Conservation (phyloP, 345 rosid species). For the Brassica carinata region DNA sequence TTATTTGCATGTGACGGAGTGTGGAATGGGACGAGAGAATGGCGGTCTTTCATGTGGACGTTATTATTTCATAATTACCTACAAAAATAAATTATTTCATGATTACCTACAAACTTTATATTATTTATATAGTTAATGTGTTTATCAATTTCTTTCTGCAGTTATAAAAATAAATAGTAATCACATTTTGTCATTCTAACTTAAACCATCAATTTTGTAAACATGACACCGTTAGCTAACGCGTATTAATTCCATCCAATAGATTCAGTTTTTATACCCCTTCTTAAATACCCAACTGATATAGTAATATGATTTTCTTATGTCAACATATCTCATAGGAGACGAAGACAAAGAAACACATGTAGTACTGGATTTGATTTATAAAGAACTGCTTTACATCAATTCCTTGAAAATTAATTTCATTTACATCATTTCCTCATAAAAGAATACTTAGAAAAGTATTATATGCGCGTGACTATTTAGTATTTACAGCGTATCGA, state of each 20-base stretch:
- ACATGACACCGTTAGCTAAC: not conserved
- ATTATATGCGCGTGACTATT: not conserved
- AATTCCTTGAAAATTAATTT: not conserved
- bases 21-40: conserved; percentile 37
- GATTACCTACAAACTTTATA: not conserved
- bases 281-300: not conserved
- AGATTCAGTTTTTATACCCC: not conserved
- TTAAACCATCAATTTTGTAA: not conserved
- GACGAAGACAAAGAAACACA: not conserved
- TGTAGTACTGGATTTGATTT: not conserved
- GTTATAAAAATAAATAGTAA: not conserved
- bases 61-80: conserved; percentile 30
- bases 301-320: not conserved
- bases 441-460: not conserved
- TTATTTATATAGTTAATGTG: not conserved
- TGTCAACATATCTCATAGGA: not conserved
- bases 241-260: not conserved
- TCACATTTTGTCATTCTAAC: not conserved
- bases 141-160: not conserved
- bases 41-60: conserved; percentile 41
- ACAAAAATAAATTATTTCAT: conserved; percentile 12
- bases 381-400: not conserved
- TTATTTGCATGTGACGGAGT: conserved; percentile 42
- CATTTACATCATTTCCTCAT: not conserved
- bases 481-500: not conserved